Percentiles rank a stretch among this genome's conserved stretches.
Evolutionary conservation across 75 land plant genomes (phyloP).

Genomic region (Larix kaempferi): DNA sequence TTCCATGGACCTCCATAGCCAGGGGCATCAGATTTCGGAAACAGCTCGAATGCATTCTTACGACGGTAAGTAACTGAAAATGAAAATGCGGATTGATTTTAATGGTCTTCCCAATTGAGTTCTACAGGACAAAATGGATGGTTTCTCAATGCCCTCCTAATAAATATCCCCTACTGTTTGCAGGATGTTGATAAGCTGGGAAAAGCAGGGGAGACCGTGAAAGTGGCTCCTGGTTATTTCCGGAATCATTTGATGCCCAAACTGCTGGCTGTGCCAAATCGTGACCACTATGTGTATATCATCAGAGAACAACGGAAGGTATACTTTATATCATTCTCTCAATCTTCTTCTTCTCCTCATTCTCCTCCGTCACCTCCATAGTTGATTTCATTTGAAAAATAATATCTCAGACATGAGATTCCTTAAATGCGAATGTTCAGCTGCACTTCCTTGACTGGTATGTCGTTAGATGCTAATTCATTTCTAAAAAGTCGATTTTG

Average conservation of each 20-base stretch:
- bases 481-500: neutral
- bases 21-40: neutral
- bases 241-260: conserved; percentile 90
- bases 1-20: neutral
- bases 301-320: conserved; percentile 77
- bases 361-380: too few relatives aligned
- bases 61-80: neutral
- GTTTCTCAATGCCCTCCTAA: neutral
- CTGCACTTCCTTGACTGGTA: too few relatives aligned
- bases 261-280: conserved; percentile 83
- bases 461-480: neutral
- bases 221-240: conserved; percentile 93
- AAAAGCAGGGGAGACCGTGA: conserved; percentile 85
- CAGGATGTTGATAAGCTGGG: conserved; percentile 54
- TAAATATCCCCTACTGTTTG: too few relatives aligned
- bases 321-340: neutral
- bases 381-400: neutral
- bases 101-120: neutral
- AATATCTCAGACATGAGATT: too few relatives aligned
- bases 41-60: conserved; percentile 9
- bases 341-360: neutral
- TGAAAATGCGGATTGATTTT: neutral
- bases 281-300: conserved; percentile 71
- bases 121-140: neutral
- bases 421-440: too few relatives aligned